Evolutionary conservation across 192 early-diverging fungal genomes (phyloP), one percentile per base, ranked within the genome.

Genomic region (Gigaspora rosea): DNA sequence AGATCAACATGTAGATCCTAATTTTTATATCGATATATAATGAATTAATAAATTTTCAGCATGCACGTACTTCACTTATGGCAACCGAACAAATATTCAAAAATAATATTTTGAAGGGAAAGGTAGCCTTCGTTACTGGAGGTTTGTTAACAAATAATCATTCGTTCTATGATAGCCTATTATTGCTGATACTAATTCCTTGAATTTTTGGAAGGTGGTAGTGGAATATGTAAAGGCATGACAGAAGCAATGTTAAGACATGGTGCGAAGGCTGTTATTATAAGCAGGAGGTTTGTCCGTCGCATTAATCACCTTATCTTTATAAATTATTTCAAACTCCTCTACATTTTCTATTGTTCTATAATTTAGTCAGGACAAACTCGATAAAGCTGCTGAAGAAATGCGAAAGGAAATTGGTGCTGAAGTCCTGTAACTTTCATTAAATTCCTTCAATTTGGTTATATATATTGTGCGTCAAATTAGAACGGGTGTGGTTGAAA

Each of bases 201-300:
- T 52, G 65, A 66, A 56, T 16, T 13, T 11, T n/a, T 20, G 57
- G 73, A 33, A 61, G 82, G 81, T n/a, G 91, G 90, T 65, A 86
- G 84, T 52, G 91, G 92, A 70, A 92, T 93, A 64, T 92, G 92
- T 78, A 86, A 84, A 70, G 86, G 83, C 15, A 91, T 93, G 87
- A 84, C 87, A 8, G 88, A 90, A 76, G 89, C 91, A 56, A 78
- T 90, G 75, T 79, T 90, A 74, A 82, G 85, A 57, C 90, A 88
- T 64, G 88, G 89, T 27, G 82, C 85, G 52, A 91, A 86, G 58
- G 89, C 89, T 22, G 85, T 84, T 73, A 90, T 93, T 71, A 82
- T 86, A 59, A 87, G 88, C 73, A 82, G 92, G 82, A 91, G 85
- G 81, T 86, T 81, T 69, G 12, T 20, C 8, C 9, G 12, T 32